Evolutionary conservation across 1,139 yeast genomes (phyloP).

Genomic region (Lodderomyces parapsilosis): DNA sequence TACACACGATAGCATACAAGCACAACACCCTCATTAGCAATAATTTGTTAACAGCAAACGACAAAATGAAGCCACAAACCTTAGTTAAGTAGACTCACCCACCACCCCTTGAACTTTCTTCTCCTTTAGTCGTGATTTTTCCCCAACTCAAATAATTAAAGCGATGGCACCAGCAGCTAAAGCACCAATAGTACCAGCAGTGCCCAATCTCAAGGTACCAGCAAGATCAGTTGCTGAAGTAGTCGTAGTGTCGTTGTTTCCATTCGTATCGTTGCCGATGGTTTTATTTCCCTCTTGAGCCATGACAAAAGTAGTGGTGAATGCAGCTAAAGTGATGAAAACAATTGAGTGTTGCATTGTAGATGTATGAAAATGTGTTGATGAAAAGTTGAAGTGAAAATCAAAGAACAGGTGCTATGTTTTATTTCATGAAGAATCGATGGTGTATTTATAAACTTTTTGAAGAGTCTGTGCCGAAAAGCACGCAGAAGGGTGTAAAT

Average conservation of each 20-base stretch:
- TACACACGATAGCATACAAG: no score
- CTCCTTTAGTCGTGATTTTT: neutral
- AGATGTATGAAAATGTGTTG: conserved; percentile 7
- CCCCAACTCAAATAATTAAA: conserved; percentile 38
- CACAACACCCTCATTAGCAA: no score
- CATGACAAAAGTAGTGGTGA: conserved; percentile 31
- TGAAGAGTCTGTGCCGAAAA: no score
- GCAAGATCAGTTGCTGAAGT: conserved; percentile 11
- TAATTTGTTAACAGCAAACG: no score
- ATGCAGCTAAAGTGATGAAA: conserved; percentile 45
- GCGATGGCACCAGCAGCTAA: conserved; percentile 50
- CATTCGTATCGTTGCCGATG: conserved; percentile 18
- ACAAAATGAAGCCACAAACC: no score
- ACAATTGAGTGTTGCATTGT: conserved; percentile 49
- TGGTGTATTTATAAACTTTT: conserved; percentile 3
- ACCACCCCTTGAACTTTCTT: no score
- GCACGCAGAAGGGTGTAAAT: no score
- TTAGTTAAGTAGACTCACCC: neutral
- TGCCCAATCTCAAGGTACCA: conserved; percentile 17
- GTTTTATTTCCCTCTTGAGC: neutral
- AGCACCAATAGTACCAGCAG: conserved; percentile 29
- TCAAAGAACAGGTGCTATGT: no score
- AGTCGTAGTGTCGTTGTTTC: conserved; percentile 10
- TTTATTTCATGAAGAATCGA: neutral
- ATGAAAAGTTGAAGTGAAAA: no score